Percentiles rank a stretch among this genome's conserved stretches.
Conservation (phyloP, 75 land plant species). For the Chamaecyparis obtusa region DNA sequence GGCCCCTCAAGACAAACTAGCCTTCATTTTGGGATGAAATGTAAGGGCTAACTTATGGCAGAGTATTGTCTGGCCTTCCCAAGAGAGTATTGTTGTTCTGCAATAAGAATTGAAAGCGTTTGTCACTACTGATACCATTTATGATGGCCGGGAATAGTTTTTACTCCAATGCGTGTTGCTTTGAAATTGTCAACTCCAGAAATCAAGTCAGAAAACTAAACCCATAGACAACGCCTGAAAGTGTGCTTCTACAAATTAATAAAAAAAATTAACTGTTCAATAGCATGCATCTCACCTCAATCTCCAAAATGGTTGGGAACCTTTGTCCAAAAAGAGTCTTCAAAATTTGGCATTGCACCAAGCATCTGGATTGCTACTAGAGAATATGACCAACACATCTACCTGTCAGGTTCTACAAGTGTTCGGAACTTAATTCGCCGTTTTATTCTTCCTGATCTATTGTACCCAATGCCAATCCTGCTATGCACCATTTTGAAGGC, state of each 20-base stretch:
- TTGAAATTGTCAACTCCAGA: not conserved
- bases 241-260: not conserved
- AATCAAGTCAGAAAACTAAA: not conserved
- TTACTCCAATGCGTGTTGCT: not conserved
- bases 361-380: not conserved
- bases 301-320: not conserved
- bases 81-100: not conserved
- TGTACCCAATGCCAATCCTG: slow-evolving; percentile 66
- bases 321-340: not conserved
- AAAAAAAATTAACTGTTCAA: not conserved
- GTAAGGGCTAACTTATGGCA: not conserved
- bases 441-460: slow-evolving; percentile 53
- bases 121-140: not conserved
- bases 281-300: not conserved
- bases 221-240: not conserved
- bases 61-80: not conserved
- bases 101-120: not conserved
- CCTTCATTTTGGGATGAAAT: not conserved
- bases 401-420: slow-evolving; percentile 24
- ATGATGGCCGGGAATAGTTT: not conserved
- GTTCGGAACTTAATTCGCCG: slow-evolving; percentile 52
- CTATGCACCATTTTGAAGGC: slow-evolving; percentile 70
- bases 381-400: not conserved
- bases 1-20: not conserved
- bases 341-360: not conserved